Base-by-base conservation (phyloP, 306 rosid genomes). In the Styphnolobium japonicum region DNA sequence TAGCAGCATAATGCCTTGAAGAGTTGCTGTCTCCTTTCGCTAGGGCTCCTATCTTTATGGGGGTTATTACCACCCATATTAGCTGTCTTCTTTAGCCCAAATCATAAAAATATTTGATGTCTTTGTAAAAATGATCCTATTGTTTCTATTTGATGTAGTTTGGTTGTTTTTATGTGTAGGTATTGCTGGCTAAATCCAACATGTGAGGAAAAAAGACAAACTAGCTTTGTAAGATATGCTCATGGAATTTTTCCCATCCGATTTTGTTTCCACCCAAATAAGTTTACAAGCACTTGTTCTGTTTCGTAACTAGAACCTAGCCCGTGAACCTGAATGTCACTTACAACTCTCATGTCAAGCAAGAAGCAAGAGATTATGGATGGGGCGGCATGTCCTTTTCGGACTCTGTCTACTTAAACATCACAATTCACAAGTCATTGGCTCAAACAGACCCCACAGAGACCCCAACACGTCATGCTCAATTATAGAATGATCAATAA, bases 141-240 rank as follows among this genome's bases (percentile, higher is more conserved):
- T 25, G 72, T 46, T 70, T 60, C 34, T 49, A 34, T 80, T 55
- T 77, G 71, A 78, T 89, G 85, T 80, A 82, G 22, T 77, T 49
- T 79, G 81, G 80, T 90, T 87, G 87, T 88, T 87, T 83, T 36
- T 61, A 37, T 82, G 74, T 62, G 79, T 78, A 80, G 76, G 73
- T 70, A 52, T 79, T 81, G 85, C 63, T 81, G 85, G 82, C 84
- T 73, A 45, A 49, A 78, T 82, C 90, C 83, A 74, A 89, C 94
- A 88, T 85, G 97, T 85, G 98, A 89, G 89, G 89, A 86, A 82
- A 89, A 84, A 87, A 79, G 97, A 89, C 92, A 88, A 91, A 83
- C n/a, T 10, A 65, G 64, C 5, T 40, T 73, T 67, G 87, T 87
- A 80, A 61, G 40, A 65, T 64, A 61, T 79, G 88, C 76, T 69